Base-by-base conservation (phyloP, 192 early-diverging fungal species). In the Backusella circina region DNA sequence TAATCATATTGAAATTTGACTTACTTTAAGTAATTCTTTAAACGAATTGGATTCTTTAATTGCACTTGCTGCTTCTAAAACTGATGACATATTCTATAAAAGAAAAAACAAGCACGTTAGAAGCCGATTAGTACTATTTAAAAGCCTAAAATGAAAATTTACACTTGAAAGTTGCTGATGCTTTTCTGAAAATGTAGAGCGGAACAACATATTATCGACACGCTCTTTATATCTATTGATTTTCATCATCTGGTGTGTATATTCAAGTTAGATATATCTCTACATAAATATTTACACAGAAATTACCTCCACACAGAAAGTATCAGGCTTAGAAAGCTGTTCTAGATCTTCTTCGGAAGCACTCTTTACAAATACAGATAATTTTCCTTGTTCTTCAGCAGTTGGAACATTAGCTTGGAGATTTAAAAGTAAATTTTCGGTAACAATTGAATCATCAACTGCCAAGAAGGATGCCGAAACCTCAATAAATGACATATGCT, bases 181-280 rank as follows among this genome's bases (percentile, higher is more conserved):
- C n/a, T 85, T 84, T 71, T 93, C 90, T 1, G 83, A 75, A 86
- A 93, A 93, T 28, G 89, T 91, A 13, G 85, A 74, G 80, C 90
- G 88, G 64, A 91, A 93, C 12, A 85, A 80, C 35, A 93, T 88
- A 26, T 86, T 86, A 10, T 91, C 89, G 41, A 95, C 71, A 15
- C 93, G 87, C 77, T 93, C 90, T 78, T 91, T 91, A 72, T 91
- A 93, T 36, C 91, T 86, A 70, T 93, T 90, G 26, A 95, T 89
- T 76, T 91, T 89, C 84, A 93, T 91, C n/a, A 92, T 78, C 79
- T 81, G 13, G 15, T 35, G 4, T 2, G 9, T 8, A 4, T 5
- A 23, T 68, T 35, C 2, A 12, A 26, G 26, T 66, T 47, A 71
- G 15, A 36, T 33, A 12, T 12, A 57, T 7, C 15, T 31, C 38